Evolutionary conservation across 495 filamentous ascomycete species (phyloP), one percentile per base, ranked within the genome.

Genomic region (Wilcoxina mikolae): DNA sequence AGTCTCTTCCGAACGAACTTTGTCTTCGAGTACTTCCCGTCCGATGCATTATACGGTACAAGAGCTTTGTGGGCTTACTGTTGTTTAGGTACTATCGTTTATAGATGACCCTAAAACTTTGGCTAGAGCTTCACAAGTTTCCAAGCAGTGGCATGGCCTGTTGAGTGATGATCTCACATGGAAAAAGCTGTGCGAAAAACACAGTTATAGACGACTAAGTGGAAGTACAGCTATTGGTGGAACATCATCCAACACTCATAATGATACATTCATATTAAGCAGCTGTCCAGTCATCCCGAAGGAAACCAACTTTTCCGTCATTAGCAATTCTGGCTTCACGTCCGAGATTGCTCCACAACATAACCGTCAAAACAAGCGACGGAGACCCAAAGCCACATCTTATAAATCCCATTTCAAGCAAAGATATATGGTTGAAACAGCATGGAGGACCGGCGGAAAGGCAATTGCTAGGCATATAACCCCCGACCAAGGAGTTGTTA

Each of bases 321-420:
- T 49, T 9, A 49, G 48, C 52, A 53, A 64, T 18, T 56, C 58
- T 25, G 62, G 62, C 22, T 66, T 66, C 46, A 65, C 56, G 4
- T 65, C 63, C 12, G 63, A 66, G 43, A 66, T 66, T 39, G 51
- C 59, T 31, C 63, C 62, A n/a, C 63, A 65, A 45, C 53, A 54
- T 39, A 60, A 48, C 22, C 47, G 52, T 41, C 24, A 47, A n/a
- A 51, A 65, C 41, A 65, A 60, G 50, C 60, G 53, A 25, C 60
- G 53, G 17, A 59, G 59, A 49, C 57, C 59, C 15, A 65, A 65
- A 27, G 62, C 58, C 4, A 60, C 62, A 23, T 89, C 87, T 4
- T 95, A 96, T 69, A 83, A 88, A 62, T 93, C 85, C 1, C 88
- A 95, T 68, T 98, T 98, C 70, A 98, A 96, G 65, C 88, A 95